phyloP scores from a whole-genome alignment of 768 basidiomycete species.

The Macrolepiota fuliginosa region DNA sequence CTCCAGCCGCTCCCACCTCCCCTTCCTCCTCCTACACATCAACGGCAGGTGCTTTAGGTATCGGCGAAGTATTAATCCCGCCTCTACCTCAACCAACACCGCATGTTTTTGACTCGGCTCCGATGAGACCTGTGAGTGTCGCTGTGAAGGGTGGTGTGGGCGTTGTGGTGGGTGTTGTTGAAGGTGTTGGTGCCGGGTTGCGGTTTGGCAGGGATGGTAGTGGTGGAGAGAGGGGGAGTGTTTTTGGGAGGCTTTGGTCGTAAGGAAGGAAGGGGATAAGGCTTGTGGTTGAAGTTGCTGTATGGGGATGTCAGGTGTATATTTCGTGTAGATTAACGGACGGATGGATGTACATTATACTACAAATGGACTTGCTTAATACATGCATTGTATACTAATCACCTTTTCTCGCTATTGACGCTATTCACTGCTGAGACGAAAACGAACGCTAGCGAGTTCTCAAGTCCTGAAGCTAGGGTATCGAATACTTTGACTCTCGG shows the following conservation, averaged over 20 bases:
- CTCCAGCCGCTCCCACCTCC: not conserved
- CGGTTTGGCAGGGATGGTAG: not conserved
- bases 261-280: too few species aligned
- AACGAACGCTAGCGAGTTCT: too few species aligned
- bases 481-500: too few species aligned
- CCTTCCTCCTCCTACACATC: not conserved
- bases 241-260: not conserved
- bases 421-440: too few species aligned
- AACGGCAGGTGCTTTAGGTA: not conserved
- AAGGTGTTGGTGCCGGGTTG: not conserved
- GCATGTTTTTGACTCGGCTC: conserved; percentile 74
- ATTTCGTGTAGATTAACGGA: not conserved
- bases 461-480: too few species aligned
- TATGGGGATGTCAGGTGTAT: not conserved
- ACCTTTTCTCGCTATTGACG: too few species aligned
- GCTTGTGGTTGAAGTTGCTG: too few species aligned
- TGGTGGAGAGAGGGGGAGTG: not conserved
- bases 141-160: conserved; percentile 70
- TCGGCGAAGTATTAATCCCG: conserved; percentile 2
- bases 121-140: conserved; percentile 72
- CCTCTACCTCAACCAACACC: conserved; percentile 70
- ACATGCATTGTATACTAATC: too few species aligned
- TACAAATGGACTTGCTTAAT: too few species aligned
- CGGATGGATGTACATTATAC: too few species aligned
- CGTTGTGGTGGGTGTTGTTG: not conserved